phyloP scores from a whole-genome alignment of 2,329 filamentous ascomycete genomes.

The Fusarium circinatum region DNA sequence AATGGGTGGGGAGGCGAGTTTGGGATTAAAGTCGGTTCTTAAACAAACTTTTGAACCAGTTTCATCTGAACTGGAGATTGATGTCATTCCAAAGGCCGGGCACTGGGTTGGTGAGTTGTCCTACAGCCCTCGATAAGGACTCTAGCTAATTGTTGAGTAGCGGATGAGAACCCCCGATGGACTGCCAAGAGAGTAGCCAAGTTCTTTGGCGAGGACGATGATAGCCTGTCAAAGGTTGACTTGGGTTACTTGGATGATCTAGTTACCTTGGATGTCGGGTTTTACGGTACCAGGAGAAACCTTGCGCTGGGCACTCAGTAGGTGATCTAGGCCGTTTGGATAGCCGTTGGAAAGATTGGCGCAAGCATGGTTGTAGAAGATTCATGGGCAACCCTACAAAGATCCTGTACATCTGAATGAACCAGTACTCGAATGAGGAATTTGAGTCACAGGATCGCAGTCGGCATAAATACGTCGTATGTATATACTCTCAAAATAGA shows the following conservation, averaged over 20 bases:
- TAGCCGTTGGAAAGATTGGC: fast-evolving
- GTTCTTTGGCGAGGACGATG: conserved; percentile 30
- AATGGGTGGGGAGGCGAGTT: conserved; percentile 44
- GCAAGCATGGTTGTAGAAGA: fast-evolving
- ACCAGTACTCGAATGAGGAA: neutral
- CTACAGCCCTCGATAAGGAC: fast-evolving
- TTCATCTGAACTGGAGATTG: conserved; percentile 24
- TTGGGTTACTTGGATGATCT: conserved; percentile 30
- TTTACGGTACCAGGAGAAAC: conserved; percentile 8
- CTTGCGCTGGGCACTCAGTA: neutral
- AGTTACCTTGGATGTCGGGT: conserved; percentile 36
- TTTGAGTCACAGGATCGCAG: neutral
- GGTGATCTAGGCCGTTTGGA: fast-evolving
- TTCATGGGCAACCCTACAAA: fast-evolving
- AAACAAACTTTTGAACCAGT: conserved; percentile 12
- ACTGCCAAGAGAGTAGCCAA: conserved; percentile 24
- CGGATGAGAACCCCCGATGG: conserved; percentile 43
- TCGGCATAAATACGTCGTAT: neutral
- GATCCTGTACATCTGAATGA: neutral
- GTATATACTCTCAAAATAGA: conserved; percentile 19
- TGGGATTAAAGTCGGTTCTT: conserved; percentile 17
- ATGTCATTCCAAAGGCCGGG: conserved; percentile 41
- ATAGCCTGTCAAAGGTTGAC: conserved; percentile 1
- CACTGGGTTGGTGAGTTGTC: conserved; percentile 42
- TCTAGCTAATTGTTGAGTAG: conserved; percentile 4